Evolutionary conservation across 345 rosid genomes (phyloP), one percentile per base, ranked within the genome.

Genomic region (Gossypioides kirkii): DNA sequence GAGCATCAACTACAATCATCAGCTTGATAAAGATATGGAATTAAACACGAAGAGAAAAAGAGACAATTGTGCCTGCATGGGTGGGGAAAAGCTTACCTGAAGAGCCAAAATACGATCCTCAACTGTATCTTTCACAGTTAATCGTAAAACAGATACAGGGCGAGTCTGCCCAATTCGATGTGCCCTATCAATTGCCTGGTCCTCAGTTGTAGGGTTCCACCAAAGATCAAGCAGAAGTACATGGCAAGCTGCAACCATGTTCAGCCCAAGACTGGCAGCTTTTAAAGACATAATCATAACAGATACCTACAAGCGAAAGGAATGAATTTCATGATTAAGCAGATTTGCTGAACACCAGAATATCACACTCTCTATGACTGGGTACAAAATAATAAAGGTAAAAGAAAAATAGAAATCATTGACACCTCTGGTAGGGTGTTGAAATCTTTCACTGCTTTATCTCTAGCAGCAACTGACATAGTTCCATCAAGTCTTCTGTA

Each of bases 151-250:
- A 9, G 86, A 87, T 22, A 94, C 97, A 25, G 91, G 89, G 62
- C 98, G 89, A 62, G 97, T 92, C 88, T 94, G 98, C 70, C 98
- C 98, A 58, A 92, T 94, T 12, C 94, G 98, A 85, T 94, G 98
- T 49, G 98, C 98, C 84, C 98, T 92, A 80, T 94, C 98, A 22
- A 94, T 84, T 72, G 98, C 97, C 74, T 94, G 98, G 83, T 94
- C 98, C 81, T 94, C 98, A 10, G 97, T 90, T 18, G 97, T 94
- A 22, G 98, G 98, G 82, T 94, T 94, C 98, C 98, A 94, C 98
- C 98, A 94, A 3, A 94, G 89, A 76, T 94, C 98, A 65, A 94
- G 80, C 70, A 94, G 83, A 60, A 94, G 77, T 74, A 94, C 98
- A 82, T 78, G 98, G 78, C 92, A 92, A 63, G 98, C 98, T 47